Conservation (phyloP, 169 alveolate species). For the Condylostoma magnum region DNA sequence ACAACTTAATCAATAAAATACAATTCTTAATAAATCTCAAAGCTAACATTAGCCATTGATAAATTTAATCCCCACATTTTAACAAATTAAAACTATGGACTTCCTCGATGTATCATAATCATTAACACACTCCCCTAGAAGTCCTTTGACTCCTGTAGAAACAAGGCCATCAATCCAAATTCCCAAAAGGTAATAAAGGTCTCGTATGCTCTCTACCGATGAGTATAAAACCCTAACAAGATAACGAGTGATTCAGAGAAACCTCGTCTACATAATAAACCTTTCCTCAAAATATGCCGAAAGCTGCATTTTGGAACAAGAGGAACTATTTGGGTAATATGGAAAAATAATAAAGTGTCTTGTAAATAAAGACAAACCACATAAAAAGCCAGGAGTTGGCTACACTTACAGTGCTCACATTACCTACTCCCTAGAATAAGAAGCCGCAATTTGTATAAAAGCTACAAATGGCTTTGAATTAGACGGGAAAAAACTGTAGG, state of each 20-base stretch:
- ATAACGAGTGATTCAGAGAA: slow-evolving; percentile 33
- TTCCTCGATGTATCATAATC: no score
- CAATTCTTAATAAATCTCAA: no score
- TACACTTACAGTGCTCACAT: slow-evolving; percentile 60
- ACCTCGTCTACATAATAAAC: slow-evolving; percentile 40
- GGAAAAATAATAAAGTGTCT: slow-evolving; percentile 37
- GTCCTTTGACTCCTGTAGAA: no score
- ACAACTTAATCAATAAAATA: no score
- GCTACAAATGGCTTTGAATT: slow-evolving; percentile 42
- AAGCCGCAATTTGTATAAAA: slow-evolving; percentile 63
- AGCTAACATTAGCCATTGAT: no score
- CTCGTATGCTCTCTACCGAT: no score
- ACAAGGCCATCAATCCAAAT: no score
- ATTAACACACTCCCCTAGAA: no score
- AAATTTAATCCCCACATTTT: no score
- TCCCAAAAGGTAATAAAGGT: no score
- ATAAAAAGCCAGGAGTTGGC: background rate
- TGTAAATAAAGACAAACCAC: slow-evolving; percentile 35
- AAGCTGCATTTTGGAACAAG: slow-evolving; percentile 18
- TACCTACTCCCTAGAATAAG: slow-evolving; percentile 55
- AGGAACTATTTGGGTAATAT: slow-evolving; percentile 42
- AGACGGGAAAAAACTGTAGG: slow-evolving; percentile 37
- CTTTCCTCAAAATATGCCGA: slow-evolving; percentile 35
- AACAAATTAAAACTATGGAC: no score
- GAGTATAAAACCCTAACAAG: no score